phyloP scores from a whole-genome alignment of 768 basidiomycete species.

The Pisolithus albus region DNA sequence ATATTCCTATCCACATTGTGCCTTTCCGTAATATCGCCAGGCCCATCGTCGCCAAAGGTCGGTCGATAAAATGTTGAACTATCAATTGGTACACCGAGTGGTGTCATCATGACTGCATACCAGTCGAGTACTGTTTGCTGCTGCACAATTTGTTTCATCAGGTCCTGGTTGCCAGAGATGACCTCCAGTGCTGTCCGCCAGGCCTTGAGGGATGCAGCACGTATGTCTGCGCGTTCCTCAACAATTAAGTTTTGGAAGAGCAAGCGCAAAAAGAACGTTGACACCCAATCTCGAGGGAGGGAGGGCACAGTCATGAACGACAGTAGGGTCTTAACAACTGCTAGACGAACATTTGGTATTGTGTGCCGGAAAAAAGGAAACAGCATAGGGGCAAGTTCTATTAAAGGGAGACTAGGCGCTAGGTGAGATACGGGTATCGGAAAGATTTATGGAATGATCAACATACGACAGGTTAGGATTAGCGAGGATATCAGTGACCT shows the following conservation, averaged over 20 bases:
- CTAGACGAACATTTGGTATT: slow-evolving; percentile 84
- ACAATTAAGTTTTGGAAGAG: slow-evolving; percentile 91
- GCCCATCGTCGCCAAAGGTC: slow-evolving; percentile 40
- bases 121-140: slow-evolving; percentile 68
- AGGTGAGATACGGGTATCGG: slow-evolving; percentile 2
- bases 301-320: slow-evolving; percentile 78
- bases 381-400: slow-evolving; percentile 76
- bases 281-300: slow-evolving; percentile 76
- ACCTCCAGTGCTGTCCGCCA: slow-evolving; percentile 70
- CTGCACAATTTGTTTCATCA: slow-evolving; percentile 47
- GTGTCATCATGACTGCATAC: slow-evolving; percentile 87
- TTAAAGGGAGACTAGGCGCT: slow-evolving; percentile 59
- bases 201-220: slow-evolving; percentile 59
- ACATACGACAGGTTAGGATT: slow-evolving; percentile 66
- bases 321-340: slow-evolving; percentile 83
- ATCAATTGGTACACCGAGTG: slow-evolving; percentile 76
- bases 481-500: slow-evolving; percentile 72
- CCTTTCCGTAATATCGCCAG: slow-evolving; percentile 44
- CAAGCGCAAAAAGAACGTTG: slow-evolving; percentile 67
- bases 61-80: slow-evolving; percentile 61
- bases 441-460: not conserved
- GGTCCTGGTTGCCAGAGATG: slow-evolving; percentile 37
- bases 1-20: slow-evolving; percentile 98
- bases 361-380: slow-evolving; percentile 98
- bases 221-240: slow-evolving; percentile 84